A percentile compares a stretch with the other conserved stretches of the same genome.
These are phyloP conservation scores for Aegilops speltoides DNA, from an alignment of 176 grass and related monocot species.

Conservation along the genomic window DNA sequence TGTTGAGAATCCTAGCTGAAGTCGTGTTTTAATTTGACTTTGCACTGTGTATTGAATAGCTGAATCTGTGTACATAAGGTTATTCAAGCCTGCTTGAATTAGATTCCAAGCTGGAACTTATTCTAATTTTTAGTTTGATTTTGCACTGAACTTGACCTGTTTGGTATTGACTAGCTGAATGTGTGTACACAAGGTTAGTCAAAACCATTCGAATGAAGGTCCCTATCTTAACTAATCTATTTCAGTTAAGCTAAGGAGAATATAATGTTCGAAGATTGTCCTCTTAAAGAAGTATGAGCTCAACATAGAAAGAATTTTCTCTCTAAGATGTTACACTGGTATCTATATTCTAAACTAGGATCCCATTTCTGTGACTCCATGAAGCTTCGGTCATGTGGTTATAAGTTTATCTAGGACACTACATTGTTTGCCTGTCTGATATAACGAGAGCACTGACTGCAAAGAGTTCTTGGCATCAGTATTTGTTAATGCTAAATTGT, in stretches of 20 bases:
- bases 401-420: neutral
- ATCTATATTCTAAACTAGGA: no score
- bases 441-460: neutral
- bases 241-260: neutral
- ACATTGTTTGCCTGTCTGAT: neutral
- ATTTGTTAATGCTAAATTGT: neutral
- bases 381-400: no score
- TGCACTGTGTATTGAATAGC: neutral
- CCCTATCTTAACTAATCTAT: neutral
- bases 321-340: no score
- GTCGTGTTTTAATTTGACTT: neutral
- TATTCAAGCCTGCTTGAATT: neutral
- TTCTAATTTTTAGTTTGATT: neutral
- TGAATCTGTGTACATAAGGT: neutral
- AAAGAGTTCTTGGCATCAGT: neutral
- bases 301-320: neutral
- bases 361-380: no score
- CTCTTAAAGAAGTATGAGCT: neutral
- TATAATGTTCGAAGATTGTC: neutral
- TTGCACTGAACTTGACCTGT: neutral
- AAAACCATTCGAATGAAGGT: neutral
- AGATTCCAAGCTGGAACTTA: neutral
- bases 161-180: constrained; percentile 1
- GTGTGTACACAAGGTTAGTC: neutral
- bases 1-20: neutral